phyloP scores from a whole-genome alignment of 129 eudicot genomes.

The Flaveria brownii region DNA sequence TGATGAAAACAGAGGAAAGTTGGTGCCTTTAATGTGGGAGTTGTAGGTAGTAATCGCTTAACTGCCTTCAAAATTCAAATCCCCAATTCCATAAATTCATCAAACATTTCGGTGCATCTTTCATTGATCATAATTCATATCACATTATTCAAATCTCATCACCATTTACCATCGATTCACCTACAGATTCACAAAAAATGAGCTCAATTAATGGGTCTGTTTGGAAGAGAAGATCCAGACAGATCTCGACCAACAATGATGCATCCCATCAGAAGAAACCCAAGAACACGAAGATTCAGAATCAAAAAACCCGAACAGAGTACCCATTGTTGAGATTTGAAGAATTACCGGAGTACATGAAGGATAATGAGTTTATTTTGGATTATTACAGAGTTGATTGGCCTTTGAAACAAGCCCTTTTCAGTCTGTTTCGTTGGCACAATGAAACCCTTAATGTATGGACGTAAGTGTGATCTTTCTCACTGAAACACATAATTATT shows the following conservation, averaged over 20 bases:
- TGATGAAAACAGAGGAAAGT: constrained; percentile 5
- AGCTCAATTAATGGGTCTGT: constrained; percentile 27
- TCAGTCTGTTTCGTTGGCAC: constrained; percentile 86
- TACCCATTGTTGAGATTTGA: constrained; percentile 49
- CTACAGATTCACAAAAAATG: constrained; percentile 18
- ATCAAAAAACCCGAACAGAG: constrained; percentile 21
- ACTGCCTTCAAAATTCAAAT: constrained; percentile 24
- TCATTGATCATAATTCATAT: not conserved
- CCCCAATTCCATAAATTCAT: constrained; percentile 25
- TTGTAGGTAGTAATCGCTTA: constrained; percentile 39
- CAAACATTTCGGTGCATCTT: constrained; percentile 7
- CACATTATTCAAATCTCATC: too few relatives aligned
- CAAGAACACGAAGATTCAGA: constrained; percentile 7
- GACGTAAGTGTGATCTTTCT: constrained; percentile 64
- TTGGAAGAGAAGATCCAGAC: constrained; percentile 34
- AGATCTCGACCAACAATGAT: constrained; percentile 17
- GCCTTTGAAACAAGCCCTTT: constrained; percentile 81
- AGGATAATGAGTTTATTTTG: constrained; percentile 87
- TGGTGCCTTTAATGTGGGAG: constrained; percentile 30
- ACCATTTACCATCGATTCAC: too few relatives aligned
- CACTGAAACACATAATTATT: not conserved
- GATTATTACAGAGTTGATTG: constrained; percentile 81
- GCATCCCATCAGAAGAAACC: not conserved
- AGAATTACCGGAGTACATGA: constrained; percentile 87
- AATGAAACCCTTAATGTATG: constrained; percentile 95